Evolutionary conservation across 1,284 basidiomycete genomes (phyloP).

Genomic region (Sparassis latifolia): DNA sequence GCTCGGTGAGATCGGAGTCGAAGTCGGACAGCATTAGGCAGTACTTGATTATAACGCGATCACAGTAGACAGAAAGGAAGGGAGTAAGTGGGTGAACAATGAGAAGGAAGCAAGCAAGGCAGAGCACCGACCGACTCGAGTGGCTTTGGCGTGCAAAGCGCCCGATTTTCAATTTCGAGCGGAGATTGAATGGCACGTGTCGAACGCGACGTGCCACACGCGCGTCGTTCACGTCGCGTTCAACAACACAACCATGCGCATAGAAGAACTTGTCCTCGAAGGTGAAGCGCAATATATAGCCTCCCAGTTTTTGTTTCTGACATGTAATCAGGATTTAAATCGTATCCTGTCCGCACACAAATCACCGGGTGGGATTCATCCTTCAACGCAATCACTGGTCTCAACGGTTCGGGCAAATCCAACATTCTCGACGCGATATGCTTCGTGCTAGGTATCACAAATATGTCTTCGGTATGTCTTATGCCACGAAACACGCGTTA

Average conservation of each 20-base stretch:
- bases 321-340: slow-evolving; percentile 75
- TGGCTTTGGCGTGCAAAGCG: too few relatives aligned
- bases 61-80: background rate
- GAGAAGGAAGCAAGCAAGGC: too few relatives aligned
- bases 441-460: slow-evolving; percentile 95
- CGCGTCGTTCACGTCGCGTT: background rate
- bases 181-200: background rate
- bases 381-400: slow-evolving; percentile 96
- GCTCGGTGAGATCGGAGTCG: slow-evolving; percentile 38
- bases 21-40: slow-evolving; percentile 22
- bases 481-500: background rate
- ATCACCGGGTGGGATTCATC: slow-evolving; percentile 94
- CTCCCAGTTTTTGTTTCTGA: background rate
- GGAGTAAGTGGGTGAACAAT: background rate
- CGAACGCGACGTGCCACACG: background rate
- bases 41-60: background rate
- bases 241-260: slow-evolving; percentile 22
- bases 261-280: slow-evolving; percentile 9
- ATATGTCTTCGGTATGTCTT: slow-evolving; percentile 68
- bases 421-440: slow-evolving; percentile 98
- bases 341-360: slow-evolving; percentile 91
- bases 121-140: too few relatives aligned
- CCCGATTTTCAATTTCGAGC: background rate
- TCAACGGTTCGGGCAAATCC: slow-evolving; percentile 93
- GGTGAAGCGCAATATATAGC: background rate